Percentiles rank a stretch among this genome's conserved stretches.
phyloP scores from a whole-genome alignment of 805 yeast species.

The Lachancea cidri region DNA sequence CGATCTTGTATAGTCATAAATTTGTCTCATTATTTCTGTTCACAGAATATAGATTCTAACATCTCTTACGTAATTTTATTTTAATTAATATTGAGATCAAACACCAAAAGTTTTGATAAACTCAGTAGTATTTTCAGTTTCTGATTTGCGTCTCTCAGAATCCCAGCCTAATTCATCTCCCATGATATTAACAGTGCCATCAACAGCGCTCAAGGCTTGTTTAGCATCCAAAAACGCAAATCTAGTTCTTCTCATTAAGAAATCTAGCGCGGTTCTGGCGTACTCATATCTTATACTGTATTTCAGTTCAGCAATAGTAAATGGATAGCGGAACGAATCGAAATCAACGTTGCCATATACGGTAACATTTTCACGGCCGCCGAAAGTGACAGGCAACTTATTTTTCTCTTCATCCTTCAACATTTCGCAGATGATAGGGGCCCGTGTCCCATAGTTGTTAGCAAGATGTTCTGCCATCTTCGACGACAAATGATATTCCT shows the following conservation, averaged over 20 bases:
- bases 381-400: conserved; percentile 62
- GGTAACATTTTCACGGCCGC: conserved; percentile 33
- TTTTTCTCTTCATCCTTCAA: conserved; percentile 47
- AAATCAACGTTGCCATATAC: conserved; percentile 21
- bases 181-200: conserved; percentile 82
- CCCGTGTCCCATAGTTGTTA: conserved; percentile 83
- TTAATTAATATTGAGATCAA: conserved; percentile 4
- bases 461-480: conserved; percentile 77
- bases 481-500: conserved; percentile 67
- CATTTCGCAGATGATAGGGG: conserved; percentile 66
- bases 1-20: neutral
- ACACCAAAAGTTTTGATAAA: conserved; percentile 62
- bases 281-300: conserved; percentile 81
- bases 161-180: conserved; percentile 75
- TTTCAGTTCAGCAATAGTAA: conserved; percentile 84
- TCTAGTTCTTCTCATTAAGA: conserved; percentile 89
- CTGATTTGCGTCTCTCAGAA: conserved; percentile 50
- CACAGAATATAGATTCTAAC: neutral
- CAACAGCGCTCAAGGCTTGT: conserved; percentile 75
- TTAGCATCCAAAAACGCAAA: conserved; percentile 86
- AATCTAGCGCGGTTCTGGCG: conserved; percentile 82
- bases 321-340: conserved; percentile 64
- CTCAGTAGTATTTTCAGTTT: conserved; percentile 42
- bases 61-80: neutral
- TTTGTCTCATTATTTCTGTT: neutral